Percentiles rank a stretch among this genome's conserved stretches.
These are phyloP conservation scores for Acanthamoeba quina DNA, from an alignment of 208 protist species.

Conservation along the genomic window DNA sequence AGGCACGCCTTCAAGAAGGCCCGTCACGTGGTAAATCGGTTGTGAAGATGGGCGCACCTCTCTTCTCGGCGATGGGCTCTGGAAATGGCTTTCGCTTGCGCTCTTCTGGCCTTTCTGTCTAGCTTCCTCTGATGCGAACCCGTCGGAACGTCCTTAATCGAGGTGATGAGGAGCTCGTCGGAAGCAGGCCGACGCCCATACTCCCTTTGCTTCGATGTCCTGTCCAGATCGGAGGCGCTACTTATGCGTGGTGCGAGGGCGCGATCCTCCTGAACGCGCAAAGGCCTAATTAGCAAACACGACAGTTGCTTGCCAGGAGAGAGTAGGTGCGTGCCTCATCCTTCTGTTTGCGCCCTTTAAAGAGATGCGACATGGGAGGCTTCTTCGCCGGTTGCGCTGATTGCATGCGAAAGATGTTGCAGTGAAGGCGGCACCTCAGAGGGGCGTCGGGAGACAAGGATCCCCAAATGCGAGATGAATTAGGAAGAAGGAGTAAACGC, in stretches of 20 bases:
- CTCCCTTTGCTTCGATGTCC: conserved; percentile 14
- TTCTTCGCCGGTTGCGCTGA: neutral
- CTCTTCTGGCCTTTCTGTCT: neutral
- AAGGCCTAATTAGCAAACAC: neutral
- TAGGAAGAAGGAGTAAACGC: too few relatives aligned
- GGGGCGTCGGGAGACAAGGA: neutral
- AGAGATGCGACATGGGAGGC: neutral
- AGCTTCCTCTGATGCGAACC: neutral
- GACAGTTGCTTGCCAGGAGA: neutral
- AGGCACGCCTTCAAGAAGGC: neutral
- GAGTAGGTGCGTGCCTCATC: neutral
- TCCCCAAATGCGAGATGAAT: neutral
- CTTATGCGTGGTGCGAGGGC: neutral
- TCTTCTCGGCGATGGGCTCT: neutral
- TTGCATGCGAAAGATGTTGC: neutral
- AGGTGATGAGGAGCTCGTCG: neutral
- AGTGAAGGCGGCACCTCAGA: neutral
- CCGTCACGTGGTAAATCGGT: neutral
- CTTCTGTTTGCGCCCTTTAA: neutral
- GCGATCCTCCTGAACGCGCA: neutral
- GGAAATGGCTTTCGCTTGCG: neutral
- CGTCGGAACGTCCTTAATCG: neutral
- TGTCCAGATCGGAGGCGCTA: conserved; percentile 53
- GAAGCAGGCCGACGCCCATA: neutral
- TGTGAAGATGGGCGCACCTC: neutral